Base-by-base conservation (phyloP, 495 filamentous ascomycete genomes). In the Cladorrhinum samala region DNA sequence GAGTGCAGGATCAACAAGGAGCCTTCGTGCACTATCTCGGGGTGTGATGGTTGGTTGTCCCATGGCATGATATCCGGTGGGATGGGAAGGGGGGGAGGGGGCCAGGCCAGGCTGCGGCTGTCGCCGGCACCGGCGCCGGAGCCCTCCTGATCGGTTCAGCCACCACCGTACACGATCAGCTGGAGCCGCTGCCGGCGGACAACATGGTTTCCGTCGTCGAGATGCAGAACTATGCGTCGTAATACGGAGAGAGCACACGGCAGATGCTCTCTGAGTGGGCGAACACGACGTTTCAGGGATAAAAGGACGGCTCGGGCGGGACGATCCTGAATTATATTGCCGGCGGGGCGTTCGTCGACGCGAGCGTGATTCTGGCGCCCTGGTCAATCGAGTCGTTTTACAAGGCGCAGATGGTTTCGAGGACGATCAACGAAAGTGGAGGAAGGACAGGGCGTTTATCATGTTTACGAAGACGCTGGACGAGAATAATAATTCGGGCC, bases 391-490 rank as follows among this genome's bases (percentile, higher is more conserved):
- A 48, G 46, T 25, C 19, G 21, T 48, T 48, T 30, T 48, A 48
- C 25, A 48, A 48, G 23, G 25, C 46, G 21, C 46, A 48, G 46
- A 48, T 48, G 46, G 46, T 17, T 6, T 48, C 46, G 20, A 48
- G 46, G 46, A 48, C 46, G 21, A 48, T 48, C n/a, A 48, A 48
- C 18, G 46, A 6, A 48, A 48, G 25, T 48, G 46, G 46, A 48
- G 46, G 21, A 48, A 18, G 24, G 30, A 23, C 9, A 48, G 17
- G 24, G 46, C 30, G 46, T 48, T 48, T 33, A 33, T 48, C 24
- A 48, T 48, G 46, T 48, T 48, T 33, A 48, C 46, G 13, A 3
- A 7, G 46, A 48, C 46, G 21, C 13, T n/a, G 25, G 25, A 48
- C 30, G 46, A 27, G 21, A 23, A 48, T 33, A 19, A 48, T 18